phyloP scores from a whole-genome alignment of 441 rosid genomes.

The Aquilaria agallochum region DNA sequence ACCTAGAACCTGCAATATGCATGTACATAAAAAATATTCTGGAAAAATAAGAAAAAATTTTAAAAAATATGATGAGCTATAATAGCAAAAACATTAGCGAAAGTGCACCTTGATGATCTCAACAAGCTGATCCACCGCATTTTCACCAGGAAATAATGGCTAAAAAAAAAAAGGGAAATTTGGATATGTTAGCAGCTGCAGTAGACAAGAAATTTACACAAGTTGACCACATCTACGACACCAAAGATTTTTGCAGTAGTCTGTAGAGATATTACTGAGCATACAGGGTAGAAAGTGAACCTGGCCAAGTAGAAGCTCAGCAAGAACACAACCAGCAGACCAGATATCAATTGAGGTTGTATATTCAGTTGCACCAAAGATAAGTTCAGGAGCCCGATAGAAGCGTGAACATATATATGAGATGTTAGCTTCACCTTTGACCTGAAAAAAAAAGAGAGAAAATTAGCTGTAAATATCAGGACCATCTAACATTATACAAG shows the following conservation, averaged over 20 bases:
- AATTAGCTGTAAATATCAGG: too few relatives aligned
- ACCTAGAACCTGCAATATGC: conserved; percentile 54
- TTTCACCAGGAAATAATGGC: conserved; percentile 74
- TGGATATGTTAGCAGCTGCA: neutral
- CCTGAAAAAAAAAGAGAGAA: conserved; percentile 21
- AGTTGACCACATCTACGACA: too few relatives aligned
- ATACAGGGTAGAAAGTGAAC: conserved; percentile 23
- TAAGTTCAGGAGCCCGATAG: conserved; percentile 75
- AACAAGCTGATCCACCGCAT: conserved; percentile 71
- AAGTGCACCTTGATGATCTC: conserved; percentile 60
- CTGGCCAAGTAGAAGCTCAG: conserved; percentile 76
- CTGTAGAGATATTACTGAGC: too few relatives aligned
- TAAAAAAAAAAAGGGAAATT: conserved; percentile 9
- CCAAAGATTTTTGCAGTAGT: neutral
- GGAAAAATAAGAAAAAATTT: neutral
- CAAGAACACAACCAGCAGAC: conserved; percentile 84
- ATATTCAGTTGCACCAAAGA: conserved; percentile 71
- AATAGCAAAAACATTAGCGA: conserved; percentile 2
- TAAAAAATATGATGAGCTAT: neutral
- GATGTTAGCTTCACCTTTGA: conserved; percentile 64
- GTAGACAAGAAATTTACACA: too few relatives aligned
- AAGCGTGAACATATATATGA: conserved; percentile 73
- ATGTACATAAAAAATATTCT: conserved; percentile 9
- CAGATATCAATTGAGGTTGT: conserved; percentile 71
- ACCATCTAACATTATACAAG: too few relatives aligned